Evolutionary conservation across 164 flowering plant species (phyloP), one percentile per base, ranked within the genome.

Genomic region (Paratinospora sagittata): DNA sequence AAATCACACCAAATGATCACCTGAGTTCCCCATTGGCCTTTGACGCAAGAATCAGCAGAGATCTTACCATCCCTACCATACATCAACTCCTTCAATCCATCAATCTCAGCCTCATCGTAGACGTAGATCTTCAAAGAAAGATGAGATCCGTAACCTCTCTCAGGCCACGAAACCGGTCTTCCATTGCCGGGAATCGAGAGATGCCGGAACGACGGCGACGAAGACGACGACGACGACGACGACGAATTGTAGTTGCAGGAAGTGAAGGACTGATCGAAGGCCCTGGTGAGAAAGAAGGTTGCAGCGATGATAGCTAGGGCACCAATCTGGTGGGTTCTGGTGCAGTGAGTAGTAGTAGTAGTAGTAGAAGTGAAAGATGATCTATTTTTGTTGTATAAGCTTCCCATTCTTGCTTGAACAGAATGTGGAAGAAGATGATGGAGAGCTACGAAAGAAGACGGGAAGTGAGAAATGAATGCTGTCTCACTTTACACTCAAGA

Each of bases 11-110:
- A 27, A 66, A 21, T 63, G 47, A 41, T 78, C 64, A 92, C 99
- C 96, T 95, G 99, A 37, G 98, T 86, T 75, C 98, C 98, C 98
- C 99, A 92, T 71, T 92, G 98, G 43, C 99, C 99, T 77, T 87
- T 89, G 9, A 86, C 36, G 67, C 99, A 92, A 12, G 80, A 62
- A 21, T 84, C 84, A 0, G 83, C 77, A 0, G 85, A 62, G 69
- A 91, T 85, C 73, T 69, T 79, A 2, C 96, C 91, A 17, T 90
- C 89, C 27, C 95, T 79, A 6, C 99, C 99, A 61, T 79, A 78
- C 87, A 95, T 49, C 82, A 95, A 79, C 52, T 61, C 80, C 65
- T 74, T 85, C 77, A 95, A 69, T 8, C 98, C 98, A 57, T 91
- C 92, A 69, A 92, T 84, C 83, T 92, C 99, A 34, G 52, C 43